Evolutionary conservation across 108 stramenopile species (phyloP), one percentile per base, ranked within the genome.

Genomic region (Aurantiochytrium sp.): DNA sequence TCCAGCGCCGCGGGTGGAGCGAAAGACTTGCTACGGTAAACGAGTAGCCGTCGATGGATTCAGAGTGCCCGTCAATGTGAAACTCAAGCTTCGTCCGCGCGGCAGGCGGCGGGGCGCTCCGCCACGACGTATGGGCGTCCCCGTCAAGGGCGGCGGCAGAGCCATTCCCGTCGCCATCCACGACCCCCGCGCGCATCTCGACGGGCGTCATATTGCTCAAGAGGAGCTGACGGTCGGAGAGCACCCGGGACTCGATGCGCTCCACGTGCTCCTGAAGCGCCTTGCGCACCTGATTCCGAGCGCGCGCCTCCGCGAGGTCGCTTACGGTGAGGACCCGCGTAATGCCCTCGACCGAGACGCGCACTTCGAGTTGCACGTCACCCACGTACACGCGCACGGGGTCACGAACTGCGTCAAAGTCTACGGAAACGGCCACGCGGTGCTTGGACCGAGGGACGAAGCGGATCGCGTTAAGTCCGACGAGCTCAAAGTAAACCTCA

Each of bases 171-270:
- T 41, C n/a, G 39, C 73, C 73, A 2, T 42, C 19, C 1, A 42
- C 4, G 27, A n/a, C n/a, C n/a, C 32, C 39, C 19, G 27, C 45
- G 10, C 32, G 12, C 39, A 48, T 48, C 30, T 21, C 42, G 10
- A 3, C n/a, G 24, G 45, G n/a, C 6, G 39, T 48, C 45, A 81
- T n/a, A 0, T 48, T 48, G 30, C 27, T 48, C 42, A 81, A 48
- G 30, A 81, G 73, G n/a, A 81, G 73, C n/a, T 48, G 73, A 6
- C 24, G 73, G 39, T 41, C 73, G 24, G 73, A 81, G 27, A 81
- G 45, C 10, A 81, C 10, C 39, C 45, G 73, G 6, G 39, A n/a
- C 45, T 81, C 73, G 2, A 48, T 48, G n/a, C 73, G 73, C 39
- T 48, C 36, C 27, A 81, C 73, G 12, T 48, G 39, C 73, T 81